Evolutionary conservation across 129 eudicot species (phyloP), one percentile per base, ranked within the genome.

Genomic region (Cynara cardunculus): DNA sequence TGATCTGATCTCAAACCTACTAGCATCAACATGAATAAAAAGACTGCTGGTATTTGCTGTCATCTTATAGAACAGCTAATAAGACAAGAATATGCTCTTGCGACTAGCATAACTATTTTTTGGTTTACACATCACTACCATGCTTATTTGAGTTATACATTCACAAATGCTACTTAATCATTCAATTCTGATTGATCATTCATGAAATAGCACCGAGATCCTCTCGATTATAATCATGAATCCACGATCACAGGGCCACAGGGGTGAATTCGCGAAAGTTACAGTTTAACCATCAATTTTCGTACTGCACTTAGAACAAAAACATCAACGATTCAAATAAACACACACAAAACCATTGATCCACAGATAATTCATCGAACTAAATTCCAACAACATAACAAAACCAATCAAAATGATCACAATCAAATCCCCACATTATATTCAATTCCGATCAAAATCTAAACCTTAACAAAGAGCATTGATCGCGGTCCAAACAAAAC

Each of bases 231-330:
- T 66, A 65, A n/a, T 65, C 19, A 65, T 26, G 11, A 21, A 73
- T 73, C 34, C 65, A 66, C 34, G 19, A 49, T 74, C 70, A 24
- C 35, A 56, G 34, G 59, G 14, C 65, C 70, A 24, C 35, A 56
- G 34, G 59, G 14, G 13, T 49, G 59, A 70, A 59, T 31, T 34
- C 35, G 19, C 73, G 11, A n/a, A 8, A 81, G 18, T 30, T 75
- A 74, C 27, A 37, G 25, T 31, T 67, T 14, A 34, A 79, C 46
- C 34, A 69, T 65, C 61, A 56, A 76, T 70, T 24, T 31, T 24
- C 77, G 28, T 22, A 70, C 83, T 5, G 27, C 77, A 59, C 16
- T 77, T 59, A 18, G 7, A 82, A 70, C 78, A 82, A 69, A 49
- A 31, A n/a, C 10, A 49, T n/a, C 77, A 81, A 44, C 69, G 49